Base-by-base conservation (phyloP, 2,329 filamentous ascomycete genomes). In the Aspergillus spinulosporus region DNA sequence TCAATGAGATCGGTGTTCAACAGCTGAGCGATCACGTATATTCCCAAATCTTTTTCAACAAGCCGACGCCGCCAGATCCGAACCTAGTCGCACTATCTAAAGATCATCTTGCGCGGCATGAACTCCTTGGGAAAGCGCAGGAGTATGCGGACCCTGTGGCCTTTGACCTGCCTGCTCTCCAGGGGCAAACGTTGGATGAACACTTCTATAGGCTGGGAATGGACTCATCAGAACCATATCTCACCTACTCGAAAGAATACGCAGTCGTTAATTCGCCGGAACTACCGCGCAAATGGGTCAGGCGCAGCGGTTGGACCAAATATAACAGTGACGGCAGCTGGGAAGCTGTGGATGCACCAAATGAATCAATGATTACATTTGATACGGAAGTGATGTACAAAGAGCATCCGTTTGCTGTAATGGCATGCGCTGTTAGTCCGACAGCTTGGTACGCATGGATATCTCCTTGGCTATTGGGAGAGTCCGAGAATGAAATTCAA, bases 351-450 rank as follows among this genome's bases (percentile, higher is more conserved):
- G 85, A 88, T 59, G 84, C 86, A 8, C 94, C 95, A 0, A 81
- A 93, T 59, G 92, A 94, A 69, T 77, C 83, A 3, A 87, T 93
- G 81, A 78, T 97, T 53, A 92, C 89, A 37, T 99, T 99, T 66
- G 94, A 99, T 74, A 96, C 92, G 1, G 94, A 99, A 74, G 92
- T 97, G 46, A 87, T 99, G 88, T 99, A 88, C 84, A 96, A 95
- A 71, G 86, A 94, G 69, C 93, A 88, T 62, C 87, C 89, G 0
- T 99, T 91, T 72, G 92, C 95, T 0, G 91, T 96, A 56, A 97
- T 99, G 91, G 94, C 95, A 21, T 97, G 93, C 70, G 94, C 95
- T 11, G 89, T 87, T 14, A 92, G 92, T 64, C 87, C 90, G 0
- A 92, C 86, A 2, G 87, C 92, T 31, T 99, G 95, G 95, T 99